Evolutionary conservation across 768 basidiomycete genomes (phyloP).

Genomic region (Tylopilus rubrobrunneus): DNA sequence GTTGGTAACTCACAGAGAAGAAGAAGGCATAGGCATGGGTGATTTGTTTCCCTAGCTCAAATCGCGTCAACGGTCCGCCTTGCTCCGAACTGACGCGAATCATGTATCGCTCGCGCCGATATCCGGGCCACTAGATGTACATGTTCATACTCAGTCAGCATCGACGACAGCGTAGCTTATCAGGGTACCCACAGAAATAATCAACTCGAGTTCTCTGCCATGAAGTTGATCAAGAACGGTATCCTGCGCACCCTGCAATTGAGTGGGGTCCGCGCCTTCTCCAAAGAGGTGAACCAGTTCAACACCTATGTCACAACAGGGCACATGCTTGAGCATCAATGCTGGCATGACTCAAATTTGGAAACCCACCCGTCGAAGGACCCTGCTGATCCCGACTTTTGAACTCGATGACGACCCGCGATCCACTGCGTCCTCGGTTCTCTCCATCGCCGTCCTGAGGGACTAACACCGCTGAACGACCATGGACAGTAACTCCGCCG

Average conservation of each 20-base stretch:
- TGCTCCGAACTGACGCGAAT: not conserved
- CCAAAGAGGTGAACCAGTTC: not conserved
- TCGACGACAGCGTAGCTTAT: not conserved
- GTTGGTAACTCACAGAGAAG: not conserved
- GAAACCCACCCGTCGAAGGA: no score
- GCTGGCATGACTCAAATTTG: not conserved
- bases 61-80: constrained; percentile 1
- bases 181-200: constrained; percentile 4
- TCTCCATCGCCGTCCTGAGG: no score
- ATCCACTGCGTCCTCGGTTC: not conserved
- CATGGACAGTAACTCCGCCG: no score
- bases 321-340: not conserved
- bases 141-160: not conserved
- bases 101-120: not conserved
- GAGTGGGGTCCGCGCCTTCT: rapidly evolving
- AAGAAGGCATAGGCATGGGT: not conserved
- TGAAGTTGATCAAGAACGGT: not conserved
- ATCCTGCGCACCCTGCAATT: not conserved
- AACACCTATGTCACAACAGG: not conserved
- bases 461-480: no score
- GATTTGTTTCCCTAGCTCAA: not conserved
- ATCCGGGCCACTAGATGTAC: no score
- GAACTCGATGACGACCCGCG: constrained; percentile 2
- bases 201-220: not conserved
- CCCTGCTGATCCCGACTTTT: not conserved